These are phyloP conservation scores for Delonix regia DNA, from an alignment of 306 rosid genomes.

Conservation along the genomic window DNA sequence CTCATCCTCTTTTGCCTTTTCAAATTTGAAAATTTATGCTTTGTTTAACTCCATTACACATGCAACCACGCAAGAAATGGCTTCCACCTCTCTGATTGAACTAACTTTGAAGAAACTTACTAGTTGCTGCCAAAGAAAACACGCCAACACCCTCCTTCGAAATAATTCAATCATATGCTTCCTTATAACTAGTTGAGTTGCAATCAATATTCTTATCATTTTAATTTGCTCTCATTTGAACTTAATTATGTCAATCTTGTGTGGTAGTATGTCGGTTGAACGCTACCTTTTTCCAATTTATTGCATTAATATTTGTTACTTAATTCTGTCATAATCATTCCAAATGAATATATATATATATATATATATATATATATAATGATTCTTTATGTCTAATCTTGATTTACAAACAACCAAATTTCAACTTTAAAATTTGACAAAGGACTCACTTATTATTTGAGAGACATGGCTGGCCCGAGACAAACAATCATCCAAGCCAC, in stretches of 20 bases:
- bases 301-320: background rate
- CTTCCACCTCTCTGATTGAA: background rate
- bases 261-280: background rate
- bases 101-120: background rate
- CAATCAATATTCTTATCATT: background rate
- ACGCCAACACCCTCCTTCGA: background rate
- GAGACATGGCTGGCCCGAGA: background rate
- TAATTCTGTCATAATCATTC: background rate
- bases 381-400: background rate
- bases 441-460: background rate
- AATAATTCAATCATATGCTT: background rate
- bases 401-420: background rate
- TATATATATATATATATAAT: background rate
- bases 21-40: constrained; percentile 2
- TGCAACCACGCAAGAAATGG: background rate
- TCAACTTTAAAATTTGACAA: background rate
- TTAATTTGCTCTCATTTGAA: background rate
- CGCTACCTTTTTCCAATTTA: background rate
- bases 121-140: background rate
- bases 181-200: background rate
- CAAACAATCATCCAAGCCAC: background rate
- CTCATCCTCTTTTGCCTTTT: background rate
- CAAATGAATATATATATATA: background rate
- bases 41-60: constrained; percentile 3
- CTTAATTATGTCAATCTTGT: background rate